Evolutionary conservation across 352 stramenopile genomes (phyloP), one percentile per base, ranked within the genome.

Genomic region (Globisporangium irregulare): DNA sequence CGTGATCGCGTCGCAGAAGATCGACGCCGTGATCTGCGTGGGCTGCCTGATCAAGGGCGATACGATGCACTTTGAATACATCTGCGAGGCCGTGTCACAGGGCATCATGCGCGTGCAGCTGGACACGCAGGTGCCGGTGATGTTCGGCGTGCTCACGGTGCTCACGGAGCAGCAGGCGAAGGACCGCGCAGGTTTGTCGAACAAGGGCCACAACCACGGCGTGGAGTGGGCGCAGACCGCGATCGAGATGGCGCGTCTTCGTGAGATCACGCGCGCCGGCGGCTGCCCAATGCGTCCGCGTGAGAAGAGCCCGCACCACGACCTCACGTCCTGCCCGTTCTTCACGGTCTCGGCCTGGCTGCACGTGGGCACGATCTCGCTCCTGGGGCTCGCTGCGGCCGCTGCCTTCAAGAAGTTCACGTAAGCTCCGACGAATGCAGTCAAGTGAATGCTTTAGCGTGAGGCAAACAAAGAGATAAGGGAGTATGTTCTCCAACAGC

Each of bases 51-150:
- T 98, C 76, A 99, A 99, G 78, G 97, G 98, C 58, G 96, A 98
- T 61, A 99, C 98, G 15, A 98, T 99, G 89, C 98, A 99, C 83
- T 99, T 99, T 78, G 98, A 99, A 91, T 99, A 99, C 84, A 99
- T 99, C 82, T 96, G 91, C 58, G 94, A 99, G 66, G 90, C 97
- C 59, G 93, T 98, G n/a, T 86, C 95, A 43, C 91, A 96, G 69
- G 97, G 97, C 65, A 95, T 99, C 74, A 99, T 99, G 97, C 89
- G 89, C 73, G 95, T 99, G 71, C 87, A 94, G 74, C 79, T 99
- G 66, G 85, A 98, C 73, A 95, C 95, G 29, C 82, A 82, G 48
- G 81, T 94, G 60, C 87, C 90, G 5, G 86, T 94, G 74, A 74
- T 97, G 62, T 97, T 98, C 72, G 93, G 93, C 48, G 97, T 99